phyloP scores from a whole-genome alignment of 306 rosid genomes.

The Astragalus membranaceus region DNA sequence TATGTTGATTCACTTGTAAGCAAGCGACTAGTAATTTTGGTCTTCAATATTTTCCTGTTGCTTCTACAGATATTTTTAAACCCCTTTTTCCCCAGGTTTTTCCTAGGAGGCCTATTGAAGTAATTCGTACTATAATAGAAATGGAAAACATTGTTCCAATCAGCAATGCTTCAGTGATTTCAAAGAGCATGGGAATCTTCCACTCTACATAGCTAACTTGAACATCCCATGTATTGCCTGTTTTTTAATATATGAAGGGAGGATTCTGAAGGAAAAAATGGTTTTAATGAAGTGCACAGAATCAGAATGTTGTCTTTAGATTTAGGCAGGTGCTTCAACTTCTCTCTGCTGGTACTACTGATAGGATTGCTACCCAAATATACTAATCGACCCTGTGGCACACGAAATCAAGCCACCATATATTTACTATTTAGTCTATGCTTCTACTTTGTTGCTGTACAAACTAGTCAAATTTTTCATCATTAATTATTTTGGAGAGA shows the following conservation, averaged over 20 bases:
- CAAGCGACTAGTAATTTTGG: not conserved
- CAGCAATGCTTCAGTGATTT: slow-evolving; percentile 17
- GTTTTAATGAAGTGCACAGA: slow-evolving; percentile 11
- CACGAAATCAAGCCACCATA: slow-evolving; percentile 15
- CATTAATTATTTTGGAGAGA: slow-evolving; percentile 1
- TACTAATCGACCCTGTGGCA: slow-evolving; percentile 5
- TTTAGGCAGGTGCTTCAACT: slow-evolving; percentile 20
- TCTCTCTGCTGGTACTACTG: slow-evolving; percentile 9
- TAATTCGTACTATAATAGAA: slow-evolving; percentile 11
- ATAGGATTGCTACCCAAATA: not conserved
- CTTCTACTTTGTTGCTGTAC: slow-evolving; percentile 14
- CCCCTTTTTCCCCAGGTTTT: not conserved
- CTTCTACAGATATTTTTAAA: slow-evolving; percentile 12
- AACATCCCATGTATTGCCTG: slow-evolving; percentile 6
- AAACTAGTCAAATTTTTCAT: not conserved
- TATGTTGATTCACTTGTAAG: not conserved
- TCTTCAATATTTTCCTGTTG: not conserved
- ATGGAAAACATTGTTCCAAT: slow-evolving; percentile 11
- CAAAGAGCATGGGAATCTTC: slow-evolving; percentile 4
- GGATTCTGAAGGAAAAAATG: slow-evolving; percentile 24
- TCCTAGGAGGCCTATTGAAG: not conserved
- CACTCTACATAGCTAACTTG: not conserved
- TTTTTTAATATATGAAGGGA: slow-evolving; percentile 20
- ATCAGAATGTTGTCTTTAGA: slow-evolving; percentile 16
- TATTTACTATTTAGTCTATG: slow-evolving; percentile 24